Evolutionary conservation across 2,329 filamentous ascomycete species (phyloP).

Genomic region (Trichoderma sp.): DNA sequence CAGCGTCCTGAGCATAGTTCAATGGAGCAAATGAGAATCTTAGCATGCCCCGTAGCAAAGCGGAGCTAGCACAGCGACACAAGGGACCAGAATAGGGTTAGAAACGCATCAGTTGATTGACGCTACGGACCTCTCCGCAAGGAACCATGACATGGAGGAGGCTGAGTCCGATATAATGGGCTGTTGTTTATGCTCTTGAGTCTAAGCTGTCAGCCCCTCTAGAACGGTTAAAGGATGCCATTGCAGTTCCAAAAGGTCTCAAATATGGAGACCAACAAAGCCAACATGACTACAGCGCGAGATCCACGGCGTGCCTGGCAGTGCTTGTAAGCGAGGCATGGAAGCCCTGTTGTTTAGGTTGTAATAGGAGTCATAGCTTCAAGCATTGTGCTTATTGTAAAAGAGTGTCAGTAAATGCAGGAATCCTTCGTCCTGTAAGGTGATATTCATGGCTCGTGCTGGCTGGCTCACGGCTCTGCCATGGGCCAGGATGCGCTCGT

Average conservation of each 20-base stretch:
- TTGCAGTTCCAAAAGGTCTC: background rate
- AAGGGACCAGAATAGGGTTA: background rate
- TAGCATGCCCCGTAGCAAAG: background rate
- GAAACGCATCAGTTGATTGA: background rate
- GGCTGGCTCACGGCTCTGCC: background rate
- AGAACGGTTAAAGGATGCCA: background rate
- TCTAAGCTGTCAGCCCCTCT: background rate
- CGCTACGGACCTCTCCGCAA: background rate
- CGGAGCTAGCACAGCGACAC: background rate
- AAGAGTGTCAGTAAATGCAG: background rate
- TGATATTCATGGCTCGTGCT: background rate
- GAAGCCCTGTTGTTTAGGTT: background rate
- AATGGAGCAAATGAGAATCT: background rate
- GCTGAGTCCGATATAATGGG: background rate
- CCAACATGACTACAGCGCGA: background rate
- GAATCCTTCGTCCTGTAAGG: constrained; percentile 1
- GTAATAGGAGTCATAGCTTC: background rate
- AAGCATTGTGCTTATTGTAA: background rate
- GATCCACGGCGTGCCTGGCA: background rate
- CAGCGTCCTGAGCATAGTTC: background rate
- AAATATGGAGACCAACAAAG: background rate
- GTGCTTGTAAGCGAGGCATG: background rate
- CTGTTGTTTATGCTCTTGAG: constrained; percentile 6
- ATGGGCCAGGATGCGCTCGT: constrained; percentile 2
- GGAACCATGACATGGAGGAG: background rate